Evolutionary conservation across 805 yeast genomes (phyloP).

Genomic region (Candida sphagnicola): DNA sequence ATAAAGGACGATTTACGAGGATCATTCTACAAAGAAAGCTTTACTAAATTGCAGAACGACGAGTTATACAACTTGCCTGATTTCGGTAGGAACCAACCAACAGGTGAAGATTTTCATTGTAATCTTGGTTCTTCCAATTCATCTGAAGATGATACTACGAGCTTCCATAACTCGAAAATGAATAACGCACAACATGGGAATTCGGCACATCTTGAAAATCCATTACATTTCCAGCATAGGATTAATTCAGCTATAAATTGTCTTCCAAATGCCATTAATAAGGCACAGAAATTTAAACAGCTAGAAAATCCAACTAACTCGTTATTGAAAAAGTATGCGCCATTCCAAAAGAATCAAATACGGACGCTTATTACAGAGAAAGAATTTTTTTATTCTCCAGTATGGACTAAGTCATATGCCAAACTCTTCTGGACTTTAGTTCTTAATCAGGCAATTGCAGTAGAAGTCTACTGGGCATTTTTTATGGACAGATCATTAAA

Average conservation of each 20-base stretch:
- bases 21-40: conserved; percentile 8
- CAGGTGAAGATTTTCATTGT: not conserved
- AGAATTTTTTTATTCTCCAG: conserved; percentile 14
- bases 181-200: conserved; percentile 3
- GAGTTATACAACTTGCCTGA: conserved; percentile 1
- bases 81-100: not conserved
- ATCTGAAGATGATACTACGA: conserved; percentile 4
- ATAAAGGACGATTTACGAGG: conserved; percentile 8
- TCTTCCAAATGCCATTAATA: conserved; percentile 1
- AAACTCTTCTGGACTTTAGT: conserved; percentile 28
- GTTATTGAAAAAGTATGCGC: not conserved
- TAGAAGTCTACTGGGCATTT: conserved; percentile 30
- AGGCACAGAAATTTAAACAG: not conserved
- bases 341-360: not conserved
- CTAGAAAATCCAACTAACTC: not conserved
- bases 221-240: not conserved
- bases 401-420: conserved; percentile 19
- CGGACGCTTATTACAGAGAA: not conserved
- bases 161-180: conserved; percentile 3
- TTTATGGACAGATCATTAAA: conserved; percentile 36
- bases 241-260: not conserved
- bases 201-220: conserved; percentile 1
- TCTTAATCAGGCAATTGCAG: conserved; percentile 22
- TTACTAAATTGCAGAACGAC: conserved; percentile 3
- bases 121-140: not conserved